Conservation (phyloP, 345 rosid species). For the Brassica incana region DNA sequence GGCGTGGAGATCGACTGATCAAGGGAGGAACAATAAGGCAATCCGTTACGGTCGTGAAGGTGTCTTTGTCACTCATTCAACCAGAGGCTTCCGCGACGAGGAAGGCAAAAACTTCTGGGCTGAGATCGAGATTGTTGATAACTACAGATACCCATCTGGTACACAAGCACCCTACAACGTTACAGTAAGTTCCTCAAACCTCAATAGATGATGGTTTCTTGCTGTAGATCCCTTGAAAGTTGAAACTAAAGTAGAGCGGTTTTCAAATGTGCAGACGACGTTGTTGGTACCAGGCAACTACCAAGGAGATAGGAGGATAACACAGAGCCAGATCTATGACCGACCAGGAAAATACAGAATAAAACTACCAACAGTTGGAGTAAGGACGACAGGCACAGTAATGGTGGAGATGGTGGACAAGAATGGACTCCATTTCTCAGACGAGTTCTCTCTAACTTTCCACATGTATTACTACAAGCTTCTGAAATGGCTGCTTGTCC, state of each 20-base stretch:
- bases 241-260: not conserved
- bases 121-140: slow-evolving; percentile 92
- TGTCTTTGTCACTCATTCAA: slow-evolving; percentile 70
- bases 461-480: slow-evolving; percentile 96
- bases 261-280: slow-evolving; percentile 59
- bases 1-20: slow-evolving; percentile 93
- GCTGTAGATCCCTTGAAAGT: slow-evolving; percentile 2
- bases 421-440: slow-evolving; percentile 90
- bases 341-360: slow-evolving; percentile 75
- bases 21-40: slow-evolving; percentile 92
- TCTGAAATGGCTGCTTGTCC: slow-evolving; percentile 94
- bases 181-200: slow-evolving; percentile 60
- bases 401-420: slow-evolving; percentile 97
- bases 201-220: not conserved
- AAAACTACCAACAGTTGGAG: slow-evolving; percentile 85
- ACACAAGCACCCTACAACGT: slow-evolving; percentile 89
- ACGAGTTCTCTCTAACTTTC: slow-evolving; percentile 94
- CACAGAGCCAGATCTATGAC: slow-evolving; percentile 59
- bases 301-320: slow-evolving; percentile 86
- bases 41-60: slow-evolving; percentile 75
- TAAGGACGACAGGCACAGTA: slow-evolving; percentile 91
- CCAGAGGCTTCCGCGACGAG: slow-evolving; percentile 95
- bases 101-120: slow-evolving; percentile 98
- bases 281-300: slow-evolving; percentile 93
- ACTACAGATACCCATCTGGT: slow-evolving; percentile 86